phyloP scores from a whole-genome alignment of 148 eudicot species.

The Rhododendron simsii region DNA sequence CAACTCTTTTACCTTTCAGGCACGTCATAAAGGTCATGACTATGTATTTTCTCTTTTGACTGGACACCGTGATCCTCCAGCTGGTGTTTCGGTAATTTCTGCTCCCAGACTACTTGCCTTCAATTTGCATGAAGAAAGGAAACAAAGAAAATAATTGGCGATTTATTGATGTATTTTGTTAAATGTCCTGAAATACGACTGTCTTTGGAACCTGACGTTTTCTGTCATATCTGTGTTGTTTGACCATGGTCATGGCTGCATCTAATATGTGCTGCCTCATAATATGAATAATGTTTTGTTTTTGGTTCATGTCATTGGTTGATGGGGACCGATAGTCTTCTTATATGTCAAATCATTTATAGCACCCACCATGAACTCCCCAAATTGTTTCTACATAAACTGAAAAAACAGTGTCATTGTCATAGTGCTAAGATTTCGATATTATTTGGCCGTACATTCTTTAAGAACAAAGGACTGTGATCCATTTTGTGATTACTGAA shows the following conservation, averaged over 20 bases:
- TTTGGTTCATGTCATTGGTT: neutral
- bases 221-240: neutral
- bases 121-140: neutral
- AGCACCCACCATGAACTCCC: no score
- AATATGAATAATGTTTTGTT: no score
- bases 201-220: neutral
- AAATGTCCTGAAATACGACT: neutral
- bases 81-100: slow-evolving; percentile 63
- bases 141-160: neutral
- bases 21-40: slow-evolving; percentile 88
- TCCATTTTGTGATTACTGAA: neutral
- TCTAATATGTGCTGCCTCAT: no score
- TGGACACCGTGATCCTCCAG: slow-evolving; percentile 91
- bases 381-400: no score
- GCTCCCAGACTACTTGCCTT: neutral
- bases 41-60: slow-evolving; percentile 76
- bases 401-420: no score
- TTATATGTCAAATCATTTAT: no score
- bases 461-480: neutral
- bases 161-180: neutral
- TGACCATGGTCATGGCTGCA: neutral
- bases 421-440: no score
- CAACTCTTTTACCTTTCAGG: slow-evolving; percentile 39
- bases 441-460: no score
- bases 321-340: neutral